phyloP scores from a whole-genome alignment of 305 asterid genomes.

The Solanum chacoense region DNA sequence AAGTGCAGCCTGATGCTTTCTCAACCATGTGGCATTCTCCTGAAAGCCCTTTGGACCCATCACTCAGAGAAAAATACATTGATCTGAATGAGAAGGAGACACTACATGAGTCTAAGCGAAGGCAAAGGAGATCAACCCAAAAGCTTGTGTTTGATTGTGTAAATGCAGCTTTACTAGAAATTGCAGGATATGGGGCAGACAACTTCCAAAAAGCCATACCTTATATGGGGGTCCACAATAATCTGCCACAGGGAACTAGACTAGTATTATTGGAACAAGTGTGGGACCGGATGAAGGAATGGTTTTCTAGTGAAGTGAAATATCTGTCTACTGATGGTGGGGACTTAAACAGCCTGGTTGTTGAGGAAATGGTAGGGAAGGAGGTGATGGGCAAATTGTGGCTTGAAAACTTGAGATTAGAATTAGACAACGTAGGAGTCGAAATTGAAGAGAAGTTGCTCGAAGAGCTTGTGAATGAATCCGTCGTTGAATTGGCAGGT shows the following conservation, averaged over 20 bases:
- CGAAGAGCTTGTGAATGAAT: conserved; percentile 61
- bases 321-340: conserved; percentile 27
- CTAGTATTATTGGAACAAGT: conserved; percentile 43
- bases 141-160: conserved; percentile 79
- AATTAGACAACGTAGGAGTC: conserved; percentile 41
- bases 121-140: conserved; percentile 60
- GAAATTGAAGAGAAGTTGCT: conserved; percentile 61
- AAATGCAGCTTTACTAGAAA: conserved; percentile 51
- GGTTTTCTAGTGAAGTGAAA: conserved; percentile 34
- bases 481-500: conserved; percentile 55
- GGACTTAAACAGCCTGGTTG: conserved; percentile 41
- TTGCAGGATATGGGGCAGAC: conserved; percentile 32
- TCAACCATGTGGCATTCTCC: conserved; percentile 59
- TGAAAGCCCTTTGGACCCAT: conserved; percentile 78
- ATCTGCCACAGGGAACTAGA: conserved; percentile 7
- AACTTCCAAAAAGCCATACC: conserved; percentile 24
- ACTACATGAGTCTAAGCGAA: conserved; percentile 49
- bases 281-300: conserved; percentile 50
- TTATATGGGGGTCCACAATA: conserved; percentile 7
- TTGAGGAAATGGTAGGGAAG: conserved; percentile 53
- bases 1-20: conserved; percentile 31
- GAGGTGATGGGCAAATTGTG: conserved; percentile 72
- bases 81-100: conserved; percentile 37
- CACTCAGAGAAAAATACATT: conserved; percentile 53
- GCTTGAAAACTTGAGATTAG: conserved; percentile 42